Conservation (phyloP, 768 basidiomycete species). For the Lactifluus echinatus region DNA sequence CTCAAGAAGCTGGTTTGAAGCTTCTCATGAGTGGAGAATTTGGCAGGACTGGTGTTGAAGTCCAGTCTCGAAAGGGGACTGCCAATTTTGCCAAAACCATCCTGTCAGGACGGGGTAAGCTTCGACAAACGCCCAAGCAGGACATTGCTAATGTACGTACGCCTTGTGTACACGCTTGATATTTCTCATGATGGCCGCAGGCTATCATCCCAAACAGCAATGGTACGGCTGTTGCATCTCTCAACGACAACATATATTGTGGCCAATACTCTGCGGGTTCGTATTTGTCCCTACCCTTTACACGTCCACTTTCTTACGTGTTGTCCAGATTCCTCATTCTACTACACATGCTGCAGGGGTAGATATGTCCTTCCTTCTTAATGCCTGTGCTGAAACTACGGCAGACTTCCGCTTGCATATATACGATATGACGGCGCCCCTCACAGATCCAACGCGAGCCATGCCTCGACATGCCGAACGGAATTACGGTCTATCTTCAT, state of each 20-base stretch:
- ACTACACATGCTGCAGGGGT: constrained; percentile 89
- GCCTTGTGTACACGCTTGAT: neutral
- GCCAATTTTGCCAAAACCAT: constrained; percentile 44
- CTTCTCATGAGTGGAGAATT: constrained; percentile 75
- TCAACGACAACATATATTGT: constrained; percentile 68
- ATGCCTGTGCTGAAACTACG: neutral
- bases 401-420: constrained; percentile 84
- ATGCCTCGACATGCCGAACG: constrained; percentile 4
- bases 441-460: constrained; percentile 21
- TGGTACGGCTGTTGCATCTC: constrained; percentile 71
- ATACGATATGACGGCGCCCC: constrained; percentile 64
- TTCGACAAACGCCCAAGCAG: constrained; percentile 35
- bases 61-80: constrained; percentile 33
- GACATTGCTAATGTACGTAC: constrained; percentile 45
- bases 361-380: constrained; percentile 1
- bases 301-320: neutral
- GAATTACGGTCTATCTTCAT: constrained; percentile 22
- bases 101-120: constrained; percentile 29
- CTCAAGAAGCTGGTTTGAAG: constrained; percentile 52
- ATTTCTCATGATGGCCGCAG: constrained; percentile 30
- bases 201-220: constrained; percentile 68
- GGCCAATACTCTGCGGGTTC: constrained; percentile 76
- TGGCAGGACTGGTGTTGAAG: constrained; percentile 51
- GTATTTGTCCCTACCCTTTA: constrained; percentile 1
- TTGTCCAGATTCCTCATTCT: constrained; percentile 71